A percentile compares a stretch with the other conserved stretches of the same genome.
phyloP scores from a whole-genome alignment of 2,329 filamentous ascomycete genomes.

The Pseudohalonectria lignicola region DNA sequence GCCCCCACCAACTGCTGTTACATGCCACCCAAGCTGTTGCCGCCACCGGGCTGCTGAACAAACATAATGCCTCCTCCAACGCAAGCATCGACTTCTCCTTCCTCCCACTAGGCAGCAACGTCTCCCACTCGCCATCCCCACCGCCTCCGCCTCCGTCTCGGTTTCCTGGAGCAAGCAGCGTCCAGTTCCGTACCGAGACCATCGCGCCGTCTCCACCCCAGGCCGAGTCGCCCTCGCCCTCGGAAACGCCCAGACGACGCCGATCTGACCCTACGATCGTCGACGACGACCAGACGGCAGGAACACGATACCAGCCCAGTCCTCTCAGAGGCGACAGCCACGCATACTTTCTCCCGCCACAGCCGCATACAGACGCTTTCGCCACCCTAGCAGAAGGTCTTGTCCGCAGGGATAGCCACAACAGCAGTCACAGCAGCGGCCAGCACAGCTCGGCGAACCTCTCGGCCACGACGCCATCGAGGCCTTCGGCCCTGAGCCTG shows the following conservation, averaged over 20 bases:
- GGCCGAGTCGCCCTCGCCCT: constrained; percentile 9
- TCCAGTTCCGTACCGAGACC: constrained; percentile 16
- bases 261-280: neutral
- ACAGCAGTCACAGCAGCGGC: constrained; percentile 7
- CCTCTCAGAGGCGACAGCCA: constrained; percentile 2
- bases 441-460: constrained; percentile 8
- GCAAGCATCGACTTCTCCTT: constrained; percentile 3
- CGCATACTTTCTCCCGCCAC: no score
- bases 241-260: constrained; percentile 6
- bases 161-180: constrained; percentile 4
- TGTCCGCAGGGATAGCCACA: constrained; percentile 7
- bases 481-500: constrained; percentile 15
- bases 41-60: constrained; percentile 2
- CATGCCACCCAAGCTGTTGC: constrained; percentile 1
- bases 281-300: neutral
- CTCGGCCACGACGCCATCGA: constrained; percentile 11
- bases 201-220: constrained; percentile 18
- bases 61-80: constrained; percentile 3
- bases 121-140: neutral
- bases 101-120: constrained; percentile 1
- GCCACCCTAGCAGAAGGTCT: neutral
- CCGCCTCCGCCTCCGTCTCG: neutral
- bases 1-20: constrained; percentile 1
- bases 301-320: constrained; percentile 3
- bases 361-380: neutral